Conservation (phyloP, 805 yeast genomes). For the Debaryomyces maramus region DNA sequence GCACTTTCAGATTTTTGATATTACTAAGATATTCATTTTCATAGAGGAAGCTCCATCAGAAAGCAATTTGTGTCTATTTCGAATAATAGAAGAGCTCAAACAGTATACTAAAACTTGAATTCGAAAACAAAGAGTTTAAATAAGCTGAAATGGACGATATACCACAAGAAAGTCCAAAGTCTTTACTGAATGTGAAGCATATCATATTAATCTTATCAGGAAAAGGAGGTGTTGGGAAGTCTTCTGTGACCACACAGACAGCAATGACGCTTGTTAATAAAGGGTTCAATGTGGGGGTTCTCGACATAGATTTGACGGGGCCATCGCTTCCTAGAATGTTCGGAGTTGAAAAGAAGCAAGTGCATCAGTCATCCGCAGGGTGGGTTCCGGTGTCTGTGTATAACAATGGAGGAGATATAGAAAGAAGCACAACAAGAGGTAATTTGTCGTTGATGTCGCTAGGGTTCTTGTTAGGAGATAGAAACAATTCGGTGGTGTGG, state of each 20-base stretch:
- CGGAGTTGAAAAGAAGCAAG: slow-evolving; percentile 78
- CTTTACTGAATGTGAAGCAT: slow-evolving; percentile 60
- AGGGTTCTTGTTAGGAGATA: slow-evolving; percentile 79
- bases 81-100: too few species aligned
- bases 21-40: too few species aligned
- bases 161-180: slow-evolving; percentile 27
- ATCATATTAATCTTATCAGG: slow-evolving; percentile 85
- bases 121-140: too few species aligned
- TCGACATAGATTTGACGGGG: slow-evolving; percentile 94
- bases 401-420: slow-evolving; percentile 7
- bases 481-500: slow-evolving; percentile 96
- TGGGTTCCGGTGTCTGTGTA: slow-evolving; percentile 83
- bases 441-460: slow-evolving; percentile 72
- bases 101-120: too few species aligned
- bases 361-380: slow-evolving; percentile 77
- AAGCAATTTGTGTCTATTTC: too few species aligned
- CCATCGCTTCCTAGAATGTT: slow-evolving; percentile 97
- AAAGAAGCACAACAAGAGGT: slow-evolving; percentile 27
- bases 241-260: slow-evolving; percentile 91
- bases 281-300: slow-evolving; percentile 86
- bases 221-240: slow-evolving; percentile 96
- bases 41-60: too few species aligned
- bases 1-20: too few species aligned
- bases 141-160: too few species aligned
- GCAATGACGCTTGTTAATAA: slow-evolving; percentile 74